Percentiles rank a stretch among this genome's conserved stretches.
Evolutionary conservation across 306 rosid species (phyloP).

Genomic region (Inga oerstediana): DNA sequence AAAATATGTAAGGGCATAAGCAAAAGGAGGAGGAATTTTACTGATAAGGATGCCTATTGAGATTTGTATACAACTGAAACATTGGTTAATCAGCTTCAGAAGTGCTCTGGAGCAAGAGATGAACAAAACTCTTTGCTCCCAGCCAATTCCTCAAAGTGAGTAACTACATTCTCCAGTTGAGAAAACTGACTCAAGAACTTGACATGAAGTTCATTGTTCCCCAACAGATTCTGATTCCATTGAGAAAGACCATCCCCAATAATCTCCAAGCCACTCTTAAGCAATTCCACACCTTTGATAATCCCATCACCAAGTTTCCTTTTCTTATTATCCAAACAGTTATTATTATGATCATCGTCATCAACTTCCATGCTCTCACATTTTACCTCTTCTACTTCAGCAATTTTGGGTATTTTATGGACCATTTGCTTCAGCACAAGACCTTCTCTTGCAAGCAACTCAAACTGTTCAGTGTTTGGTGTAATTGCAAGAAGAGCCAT

Average conservation of each 20-base stretch:
- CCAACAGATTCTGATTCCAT: slow-evolving; percentile 61
- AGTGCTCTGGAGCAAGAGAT: slow-evolving; percentile 27
- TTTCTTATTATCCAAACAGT: slow-evolving; percentile 59
- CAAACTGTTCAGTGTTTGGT: slow-evolving; percentile 66
- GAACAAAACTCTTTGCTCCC: slow-evolving; percentile 40
- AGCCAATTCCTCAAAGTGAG: slow-evolving; percentile 63
- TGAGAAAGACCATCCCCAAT: slow-evolving; percentile 68
- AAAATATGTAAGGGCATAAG: neutral
- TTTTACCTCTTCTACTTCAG: slow-evolving; percentile 35
- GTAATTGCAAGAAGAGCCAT: slow-evolving; percentile 55
- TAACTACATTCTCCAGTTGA: slow-evolving; percentile 66
- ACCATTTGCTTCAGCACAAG: slow-evolving; percentile 58
- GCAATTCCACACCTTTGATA: slow-evolving; percentile 73
- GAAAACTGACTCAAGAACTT: slow-evolving; percentile 64
- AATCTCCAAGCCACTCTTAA: slow-evolving; percentile 69
- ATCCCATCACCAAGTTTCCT: slow-evolving; percentile 81
- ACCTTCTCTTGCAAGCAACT: slow-evolving; percentile 69
- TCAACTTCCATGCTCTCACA: slow-evolving; percentile 57
- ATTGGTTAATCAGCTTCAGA: slow-evolving; percentile 23
- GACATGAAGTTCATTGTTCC: slow-evolving; percentile 49
- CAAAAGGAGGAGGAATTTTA: neutral
- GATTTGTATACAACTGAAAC: neutral
- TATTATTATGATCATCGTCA: slow-evolving; percentile 26
- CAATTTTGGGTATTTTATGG: slow-evolving; percentile 45
- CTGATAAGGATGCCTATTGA: neutral